Base-by-base conservation (phyloP, 1,284 basidiomycete species). In the Moesziomyces globuligerus region DNA sequence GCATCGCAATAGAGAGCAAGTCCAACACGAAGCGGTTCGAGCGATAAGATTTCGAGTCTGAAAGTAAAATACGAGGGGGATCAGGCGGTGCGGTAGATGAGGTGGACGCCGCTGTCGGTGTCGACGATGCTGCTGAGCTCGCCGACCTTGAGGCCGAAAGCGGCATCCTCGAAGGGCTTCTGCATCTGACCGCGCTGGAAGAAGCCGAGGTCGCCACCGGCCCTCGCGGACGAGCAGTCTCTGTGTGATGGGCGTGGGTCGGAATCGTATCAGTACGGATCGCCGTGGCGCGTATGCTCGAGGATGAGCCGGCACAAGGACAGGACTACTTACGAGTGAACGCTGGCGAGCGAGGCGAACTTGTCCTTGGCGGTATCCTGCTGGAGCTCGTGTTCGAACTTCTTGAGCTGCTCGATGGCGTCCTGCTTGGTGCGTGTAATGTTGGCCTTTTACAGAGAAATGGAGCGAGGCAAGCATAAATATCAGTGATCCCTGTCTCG, bases 141-240 rank as follows among this genome's bases (percentile, higher is more conserved):
- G 15, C 91, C 92, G n/a, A 91, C 87, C 53, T 89, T 82, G 61
- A 98, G 87, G 1, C 84, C 88, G 83, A 89, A 97, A 9, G 94
- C 88, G 4, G 91, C 91, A 23, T 96, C 92, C 85, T 98, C 94
- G 81, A 99, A 99, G 21, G 93, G 89, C 84, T 93, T 94, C 84
- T 99, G 96, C 96, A 99, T 99, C 86, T 92, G 90, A 3, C 91
- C 92, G 15, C 85, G 87, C 2, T 87, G 87, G 81, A 99, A 99
- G 85, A 86, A 87, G 4, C 96, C 84, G 34, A 83, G 75, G 46
- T 82, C 80, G 41, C 80, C 80, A 29, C 80, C 80, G 4, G 58
- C 51, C 23, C 54, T 53, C 21, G 80, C 80, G 3, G 80, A 82
- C 1, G 79, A 80, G 64, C 80, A 82, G 69, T 82, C 80, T 26